Evolutionary conservation across 495 filamentous ascomycete species (phyloP), one percentile per base, ranked within the genome.

Genomic region (Sordaria brevicollis): DNA sequence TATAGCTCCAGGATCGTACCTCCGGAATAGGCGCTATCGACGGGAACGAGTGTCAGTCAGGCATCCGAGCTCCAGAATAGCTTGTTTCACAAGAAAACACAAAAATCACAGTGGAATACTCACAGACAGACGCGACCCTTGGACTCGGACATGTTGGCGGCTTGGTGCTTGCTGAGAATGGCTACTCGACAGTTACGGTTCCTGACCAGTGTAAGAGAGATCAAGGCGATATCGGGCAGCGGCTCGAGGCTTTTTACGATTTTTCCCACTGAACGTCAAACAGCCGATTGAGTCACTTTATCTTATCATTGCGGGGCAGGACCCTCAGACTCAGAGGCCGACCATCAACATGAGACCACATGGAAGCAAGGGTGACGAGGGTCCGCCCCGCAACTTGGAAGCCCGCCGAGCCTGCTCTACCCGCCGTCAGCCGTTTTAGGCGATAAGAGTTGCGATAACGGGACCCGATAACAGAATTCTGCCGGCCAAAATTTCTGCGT

Each of bases 71-170:
- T 33, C 65, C 39, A 34, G 70, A 34, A 49, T 15, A 65, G 31
- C 38, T 34, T 66, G 13, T 29, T 49, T 3, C 41, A 33, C n/a
- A 54, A 68, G 31, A 66, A 62, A 71, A 43, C 39, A 15, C 65
- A 36, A 37, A 43, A 2, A 25, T 13, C 49, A 25, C 54, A 54
- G 67, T 43, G 36, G 66, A 35, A 62, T 21, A 81, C 80, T 80
- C 49, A 82, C 79, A 83, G 78, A 78, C 81, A 83, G 71, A 83
- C 81, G 62, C 81, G 81, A 67, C 80, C 81, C 71, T 83, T 81
- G 70, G 80, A 79, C 81, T 62, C 49, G 49, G 49, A 62, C 49
- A 77, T 77, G 70, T 68, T 77, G 66, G 66, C 70, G 71, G 49
- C 66, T 34, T 66, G 65, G 31, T 62, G 49, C 49, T 62, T 62